A percentile compares a stretch with the other conserved stretches of the same genome.
Evolutionary conservation across 2,329 filamentous ascomycete species (phyloP).

Genomic region (Claviceps sp.): DNA sequence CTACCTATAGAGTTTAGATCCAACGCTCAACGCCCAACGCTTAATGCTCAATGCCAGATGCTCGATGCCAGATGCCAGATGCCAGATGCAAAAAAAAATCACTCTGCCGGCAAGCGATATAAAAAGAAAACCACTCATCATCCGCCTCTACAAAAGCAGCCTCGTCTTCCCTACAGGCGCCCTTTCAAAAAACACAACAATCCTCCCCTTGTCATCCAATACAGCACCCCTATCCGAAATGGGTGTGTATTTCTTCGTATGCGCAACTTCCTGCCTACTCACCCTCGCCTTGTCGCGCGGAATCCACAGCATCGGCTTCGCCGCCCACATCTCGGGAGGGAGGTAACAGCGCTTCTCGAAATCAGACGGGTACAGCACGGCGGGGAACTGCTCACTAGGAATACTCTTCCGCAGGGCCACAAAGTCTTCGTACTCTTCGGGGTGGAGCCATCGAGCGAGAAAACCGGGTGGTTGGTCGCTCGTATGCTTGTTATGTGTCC

Average conservation of each 20-base stretch:
- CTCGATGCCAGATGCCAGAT: too few species aligned
- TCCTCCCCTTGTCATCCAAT: slow-evolving; percentile 20
- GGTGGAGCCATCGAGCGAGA: slow-evolving; percentile 58
- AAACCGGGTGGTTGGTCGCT: slow-evolving; percentile 30
- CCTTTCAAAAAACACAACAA: slow-evolving; percentile 23
- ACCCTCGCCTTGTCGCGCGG: slow-evolving; percentile 63
- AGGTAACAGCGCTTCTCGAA: slow-evolving; percentile 46
- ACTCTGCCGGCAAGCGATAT: background rate
- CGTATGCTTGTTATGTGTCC: slow-evolving; percentile 13
- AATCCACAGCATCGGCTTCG: slow-evolving; percentile 67
- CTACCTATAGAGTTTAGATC: too few species aligned
- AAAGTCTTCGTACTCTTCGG: slow-evolving; percentile 66
- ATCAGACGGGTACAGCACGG: slow-evolving; percentile 34
- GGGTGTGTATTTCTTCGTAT: slow-evolving; percentile 56
- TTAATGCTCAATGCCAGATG: background rate
- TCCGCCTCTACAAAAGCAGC: slow-evolving; percentile 23
- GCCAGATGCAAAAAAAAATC: background rate
- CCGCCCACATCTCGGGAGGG: slow-evolving; percentile 48
- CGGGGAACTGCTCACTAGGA: slow-evolving; percentile 35
- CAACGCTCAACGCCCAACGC: too few species aligned
- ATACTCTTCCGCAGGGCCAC: slow-evolving; percentile 55
- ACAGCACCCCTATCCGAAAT: slow-evolving; percentile 51
- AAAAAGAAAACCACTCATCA: background rate
- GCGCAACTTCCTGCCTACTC: slow-evolving; percentile 61
- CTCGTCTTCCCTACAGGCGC: slow-evolving; percentile 23